phyloP scores from a whole-genome alignment of 495 filamentous ascomycete genomes.

The Polyplosphaeria fusca region DNA sequence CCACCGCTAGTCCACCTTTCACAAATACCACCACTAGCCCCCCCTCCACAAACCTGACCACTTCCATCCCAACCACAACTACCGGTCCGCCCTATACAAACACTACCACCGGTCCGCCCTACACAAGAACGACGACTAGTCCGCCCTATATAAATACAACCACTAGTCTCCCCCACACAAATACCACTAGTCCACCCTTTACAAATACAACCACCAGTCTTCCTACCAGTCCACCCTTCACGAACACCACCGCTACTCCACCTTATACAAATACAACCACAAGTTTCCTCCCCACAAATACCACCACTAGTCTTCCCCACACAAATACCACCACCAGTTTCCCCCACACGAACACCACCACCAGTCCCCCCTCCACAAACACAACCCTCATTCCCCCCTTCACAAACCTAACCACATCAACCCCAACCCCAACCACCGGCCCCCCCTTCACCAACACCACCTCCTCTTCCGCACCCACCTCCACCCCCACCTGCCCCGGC shows the following conservation, averaged over 20 bases:
- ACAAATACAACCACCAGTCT: too few relatives aligned
- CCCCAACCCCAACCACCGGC: not conserved
- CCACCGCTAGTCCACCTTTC: not conserved
- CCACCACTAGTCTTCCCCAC: not conserved
- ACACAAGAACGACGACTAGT: constrained; percentile 4
- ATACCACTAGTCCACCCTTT: not conserved
- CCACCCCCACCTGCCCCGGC: constrained; percentile 5
- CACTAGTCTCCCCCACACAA: not conserved
- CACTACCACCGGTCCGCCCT: not conserved
- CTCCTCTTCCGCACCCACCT: constrained; percentile 1
- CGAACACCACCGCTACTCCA: not conserved
- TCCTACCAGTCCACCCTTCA: too few relatives aligned
- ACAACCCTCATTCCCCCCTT: not conserved
- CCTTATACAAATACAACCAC: not conserved
- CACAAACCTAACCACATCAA: not conserved
- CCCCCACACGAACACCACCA: constrained; percentile 6
- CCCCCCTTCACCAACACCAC: constrained; percentile 1
- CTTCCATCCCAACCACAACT: not conserved
- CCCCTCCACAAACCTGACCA: not conserved
- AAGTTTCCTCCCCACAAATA: not conserved
- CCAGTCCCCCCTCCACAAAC: not conserved
- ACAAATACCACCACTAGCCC: constrained; percentile 10
- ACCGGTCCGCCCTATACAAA: too few relatives aligned
- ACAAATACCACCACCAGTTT: constrained; percentile 11
- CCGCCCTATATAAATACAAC: constrained; percentile 9